Percentiles rank a stretch among this genome's conserved stretches.
Conservation (phyloP, 306 rosid species). For the Astragalus membranaceus region DNA sequence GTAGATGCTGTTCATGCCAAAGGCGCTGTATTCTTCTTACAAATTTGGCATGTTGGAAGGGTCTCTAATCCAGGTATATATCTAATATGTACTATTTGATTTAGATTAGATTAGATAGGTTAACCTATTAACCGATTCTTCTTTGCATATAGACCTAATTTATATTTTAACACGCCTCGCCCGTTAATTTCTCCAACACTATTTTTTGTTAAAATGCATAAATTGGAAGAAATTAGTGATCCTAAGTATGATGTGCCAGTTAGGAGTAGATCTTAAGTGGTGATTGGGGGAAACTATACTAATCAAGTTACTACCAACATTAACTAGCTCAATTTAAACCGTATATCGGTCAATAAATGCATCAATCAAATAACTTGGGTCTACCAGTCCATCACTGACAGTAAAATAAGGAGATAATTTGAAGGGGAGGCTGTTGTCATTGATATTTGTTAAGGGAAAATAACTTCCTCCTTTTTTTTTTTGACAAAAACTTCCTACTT, state of each 20-base stretch:
- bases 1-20: constrained; percentile 54
- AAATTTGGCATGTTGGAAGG: constrained; percentile 51
- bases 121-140: background rate
- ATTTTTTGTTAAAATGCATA: too few species aligned
- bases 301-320: background rate
- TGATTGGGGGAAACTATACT: too few species aligned
- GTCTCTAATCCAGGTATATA: constrained; percentile 30
- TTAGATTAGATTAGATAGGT: background rate
- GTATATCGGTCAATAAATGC: background rate
- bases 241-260: too few species aligned
- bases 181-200: too few species aligned
- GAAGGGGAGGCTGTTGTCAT: background rate
- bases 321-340: background rate
- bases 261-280: background rate
- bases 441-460: too few species aligned
- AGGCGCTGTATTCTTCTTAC: constrained; percentile 45
- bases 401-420: background rate
- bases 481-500: too few species aligned
- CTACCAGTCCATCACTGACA: background rate
- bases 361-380: background rate
- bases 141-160: background rate
- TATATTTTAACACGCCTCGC: too few species aligned
- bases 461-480: too few species aligned
- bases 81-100: background rate
- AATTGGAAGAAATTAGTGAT: too few species aligned